Evolutionary conservation across 2,329 filamentous ascomycete species (phyloP).

Genomic region (Arthrobotrys iridis): DNA sequence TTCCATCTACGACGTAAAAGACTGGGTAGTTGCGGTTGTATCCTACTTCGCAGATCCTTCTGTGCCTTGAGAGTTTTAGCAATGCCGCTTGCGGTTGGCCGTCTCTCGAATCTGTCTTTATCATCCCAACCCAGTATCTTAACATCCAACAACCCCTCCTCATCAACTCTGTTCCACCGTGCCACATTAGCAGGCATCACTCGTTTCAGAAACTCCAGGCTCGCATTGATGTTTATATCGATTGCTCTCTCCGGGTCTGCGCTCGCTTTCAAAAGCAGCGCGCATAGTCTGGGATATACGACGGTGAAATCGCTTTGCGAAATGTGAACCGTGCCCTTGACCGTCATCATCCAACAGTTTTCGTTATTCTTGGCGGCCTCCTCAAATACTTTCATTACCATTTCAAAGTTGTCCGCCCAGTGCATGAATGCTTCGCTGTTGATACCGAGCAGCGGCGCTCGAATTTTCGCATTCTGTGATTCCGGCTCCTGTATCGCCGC

Average conservation of each 20-base stretch:
- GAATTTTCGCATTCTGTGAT: constrained; percentile 64
- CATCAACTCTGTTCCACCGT: constrained; percentile 23
- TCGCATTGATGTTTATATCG: constrained; percentile 71
- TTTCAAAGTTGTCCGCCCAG: constrained; percentile 72
- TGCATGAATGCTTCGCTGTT: constrained; percentile 77
- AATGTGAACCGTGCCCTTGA: constrained; percentile 72
- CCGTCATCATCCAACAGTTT: constrained; percentile 66
- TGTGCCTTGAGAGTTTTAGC: constrained; percentile 24
- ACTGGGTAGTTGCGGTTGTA: constrained; percentile 24
- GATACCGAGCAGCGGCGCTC: constrained; percentile 70
- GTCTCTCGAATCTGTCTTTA: constrained; percentile 27
- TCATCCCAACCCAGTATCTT: constrained; percentile 22
- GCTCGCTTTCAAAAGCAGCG: constrained; percentile 70
- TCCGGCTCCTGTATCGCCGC: constrained; percentile 64
- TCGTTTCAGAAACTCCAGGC: constrained; percentile 69
- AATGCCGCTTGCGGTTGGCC: constrained; percentile 17
- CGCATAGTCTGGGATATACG: constrained; percentile 70
- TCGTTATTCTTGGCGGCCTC: constrained; percentile 66
- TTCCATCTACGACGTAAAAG: constrained; percentile 26
- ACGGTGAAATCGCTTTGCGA: constrained; percentile 74
- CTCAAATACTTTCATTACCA: constrained; percentile 68
- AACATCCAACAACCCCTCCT: constrained; percentile 25
- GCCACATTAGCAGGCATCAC: constrained; percentile 26
- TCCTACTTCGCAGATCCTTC: constrained; percentile 21
- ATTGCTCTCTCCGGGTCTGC: constrained; percentile 72